These are phyloP conservation scores for Starmerella gropengiesseri DNA, from an alignment of 805 yeast genomes.

Conservation along the genomic window DNA sequence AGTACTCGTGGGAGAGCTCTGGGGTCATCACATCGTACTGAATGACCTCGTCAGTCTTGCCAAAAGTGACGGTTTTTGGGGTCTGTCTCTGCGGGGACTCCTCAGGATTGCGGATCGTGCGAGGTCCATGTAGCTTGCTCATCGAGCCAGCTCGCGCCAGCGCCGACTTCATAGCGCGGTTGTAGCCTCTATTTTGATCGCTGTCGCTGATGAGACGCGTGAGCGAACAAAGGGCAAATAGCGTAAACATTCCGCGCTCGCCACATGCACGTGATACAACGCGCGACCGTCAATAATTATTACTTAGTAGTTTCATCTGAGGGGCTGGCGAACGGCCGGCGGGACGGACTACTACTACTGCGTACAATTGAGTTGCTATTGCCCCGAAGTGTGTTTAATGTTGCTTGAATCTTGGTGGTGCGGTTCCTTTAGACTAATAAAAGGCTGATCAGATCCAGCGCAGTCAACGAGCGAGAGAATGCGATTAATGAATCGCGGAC, in stretches of 20 bases:
- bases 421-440: too few species aligned
- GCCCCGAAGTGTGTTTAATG: too few species aligned
- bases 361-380: too few species aligned
- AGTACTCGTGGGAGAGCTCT: conserved; percentile 19
- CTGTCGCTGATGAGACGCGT: conserved; percentile 4
- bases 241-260: conserved; percentile 6
- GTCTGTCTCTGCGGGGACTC: conserved; percentile 14
- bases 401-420: too few species aligned
- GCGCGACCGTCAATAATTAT: too few species aligned
- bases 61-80: conserved; percentile 24
- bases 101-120: conserved; percentile 12
- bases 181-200: not conserved
- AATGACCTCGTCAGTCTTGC: conserved; percentile 25
- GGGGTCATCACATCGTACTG: conserved; percentile 24
- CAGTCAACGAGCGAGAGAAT: too few species aligned
- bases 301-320: too few species aligned
- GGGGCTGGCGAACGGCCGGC: too few species aligned
- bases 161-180: conserved; percentile 21
- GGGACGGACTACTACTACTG: too few species aligned
- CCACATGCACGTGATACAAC: conserved; percentile 6
- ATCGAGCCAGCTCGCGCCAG: conserved; percentile 23
- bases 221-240: conserved; percentile 1
- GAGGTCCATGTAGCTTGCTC: conserved; percentile 24
- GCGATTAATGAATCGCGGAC: too few species aligned
- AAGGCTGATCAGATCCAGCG: too few species aligned